Percentiles rank a stretch among this genome's conserved stretches.
phyloP scores from a whole-genome alignment of 768 basidiomycete species.

The Butyriboletus loyo region DNA sequence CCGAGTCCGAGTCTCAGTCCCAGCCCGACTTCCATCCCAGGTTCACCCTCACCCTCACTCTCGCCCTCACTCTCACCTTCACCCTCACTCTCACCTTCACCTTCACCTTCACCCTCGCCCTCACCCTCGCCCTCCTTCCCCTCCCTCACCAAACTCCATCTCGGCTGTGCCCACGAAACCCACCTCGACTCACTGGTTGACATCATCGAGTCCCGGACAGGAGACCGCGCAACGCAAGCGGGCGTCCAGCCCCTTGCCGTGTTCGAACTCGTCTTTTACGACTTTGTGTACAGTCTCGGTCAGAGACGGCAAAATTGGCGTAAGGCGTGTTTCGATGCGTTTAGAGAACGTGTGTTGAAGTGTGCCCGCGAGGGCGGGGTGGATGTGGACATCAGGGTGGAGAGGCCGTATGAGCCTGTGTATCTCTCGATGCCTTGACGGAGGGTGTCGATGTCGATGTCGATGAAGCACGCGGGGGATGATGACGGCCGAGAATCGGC shows the following conservation, averaged over 20 bases:
- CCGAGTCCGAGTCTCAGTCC: not conserved
- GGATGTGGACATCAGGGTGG: conserved; percentile 23
- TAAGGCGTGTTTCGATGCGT: conserved; percentile 18
- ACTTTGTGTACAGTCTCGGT: conserved; percentile 16
- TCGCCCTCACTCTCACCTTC: too few relatives aligned
- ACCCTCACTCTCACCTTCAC: too few relatives aligned
- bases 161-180: conserved; percentile 22
- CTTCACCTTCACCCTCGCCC: too few relatives aligned
- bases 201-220: conserved; percentile 18
- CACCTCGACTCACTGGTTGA: conserved; percentile 14
- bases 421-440: conserved; percentile 19
- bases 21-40: not conserved
- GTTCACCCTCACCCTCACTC: not conserved
- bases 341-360: conserved; percentile 16
- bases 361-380: conserved; percentile 24
- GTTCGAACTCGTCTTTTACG: conserved; percentile 26
- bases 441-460: too few relatives aligned
- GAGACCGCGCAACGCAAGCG: conserved; percentile 6
- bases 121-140: too few relatives aligned
- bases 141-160: conserved; percentile 16
- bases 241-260: conserved; percentile 10
- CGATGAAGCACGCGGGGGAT: not conserved
- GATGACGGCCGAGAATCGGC: not conserved
- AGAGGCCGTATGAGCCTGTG: conserved; percentile 26
- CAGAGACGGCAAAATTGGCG: conserved; percentile 10